phyloP scores from a whole-genome alignment of 177 flowering plant genomes.

The Vitis hybrid region DNA sequence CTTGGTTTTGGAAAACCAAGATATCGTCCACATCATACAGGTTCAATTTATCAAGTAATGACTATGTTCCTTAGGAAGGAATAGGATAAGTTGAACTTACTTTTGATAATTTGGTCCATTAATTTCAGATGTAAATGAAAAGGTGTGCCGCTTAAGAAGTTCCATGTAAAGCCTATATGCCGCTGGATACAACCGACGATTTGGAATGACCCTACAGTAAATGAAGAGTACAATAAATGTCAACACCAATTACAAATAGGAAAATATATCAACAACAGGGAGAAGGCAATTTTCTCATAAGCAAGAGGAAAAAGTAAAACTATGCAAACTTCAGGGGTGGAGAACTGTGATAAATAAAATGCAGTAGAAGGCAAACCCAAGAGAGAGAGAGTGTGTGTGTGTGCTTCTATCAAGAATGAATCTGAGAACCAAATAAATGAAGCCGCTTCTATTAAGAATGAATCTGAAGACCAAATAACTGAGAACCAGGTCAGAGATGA shows the following conservation, averaged over 20 bases:
- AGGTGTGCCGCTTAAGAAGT: slow-evolving; percentile 70
- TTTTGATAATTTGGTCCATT: slow-evolving; percentile 46
- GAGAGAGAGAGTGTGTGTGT: neutral
- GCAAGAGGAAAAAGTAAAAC: neutral
- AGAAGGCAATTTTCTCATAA: neutral
- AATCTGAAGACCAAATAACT: too few species aligned
- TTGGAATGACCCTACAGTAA: slow-evolving; percentile 69
- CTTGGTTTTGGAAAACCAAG: neutral
- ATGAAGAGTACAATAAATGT: neutral
- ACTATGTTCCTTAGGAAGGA: neutral
- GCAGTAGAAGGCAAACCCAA: neutral
- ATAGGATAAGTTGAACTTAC: slow-evolving; percentile 36
- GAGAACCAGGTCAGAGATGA: too few species aligned
- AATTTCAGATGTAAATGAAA: slow-evolving; percentile 51
- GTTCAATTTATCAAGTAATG: neutral
- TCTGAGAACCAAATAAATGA: too few species aligned
- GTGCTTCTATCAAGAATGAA: too few species aligned
- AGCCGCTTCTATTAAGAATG: too few species aligned
- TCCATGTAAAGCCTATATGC: slow-evolving; percentile 88
- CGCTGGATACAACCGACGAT: slow-evolving; percentile 55
- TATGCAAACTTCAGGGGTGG: neutral
- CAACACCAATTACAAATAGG: neutral
- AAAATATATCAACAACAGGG: neutral
- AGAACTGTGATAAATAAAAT: neutral
- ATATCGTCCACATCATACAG: neutral